Evolutionary conservation across 73 alveolate genomes (phyloP), one percentile per base, ranked within the genome.

Genomic region (Symbiodinium pilosum): DNA sequence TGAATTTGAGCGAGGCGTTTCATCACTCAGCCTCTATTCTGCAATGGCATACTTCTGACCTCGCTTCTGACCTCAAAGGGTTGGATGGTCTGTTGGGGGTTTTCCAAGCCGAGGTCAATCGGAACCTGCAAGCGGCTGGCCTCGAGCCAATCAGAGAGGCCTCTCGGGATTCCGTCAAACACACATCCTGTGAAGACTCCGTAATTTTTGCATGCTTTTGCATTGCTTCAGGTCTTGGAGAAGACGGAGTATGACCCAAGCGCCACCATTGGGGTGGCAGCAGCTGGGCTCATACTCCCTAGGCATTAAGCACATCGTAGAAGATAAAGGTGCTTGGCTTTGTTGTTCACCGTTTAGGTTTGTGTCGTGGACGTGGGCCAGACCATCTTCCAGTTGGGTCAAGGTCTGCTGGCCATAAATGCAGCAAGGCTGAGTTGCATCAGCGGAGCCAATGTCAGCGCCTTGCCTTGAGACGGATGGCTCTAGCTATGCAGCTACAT

Each of bases 351-450:
- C 21, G 21, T 83, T 54, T 39, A 87, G 94, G 94, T 36, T 2
- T 87, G 94, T 43, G 94, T 87, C 7, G 94, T 87, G 59, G 94
- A 87, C 34, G 59, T 36, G 30, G 94, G 94, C 56, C 94, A 87
- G 75, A 51, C 85, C 39, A 41, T 87, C 69, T 87, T 87, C 34
- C 94, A 87, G 84, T 47, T 87, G 94, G 94, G 56, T 14, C 94
- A 87, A 40, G 94, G 94, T n/a, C 85, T 87, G 41, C 28, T 87
- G 94, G 94, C 94, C 56, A 52, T 87, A 84, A 87, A 87, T 56
- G 94, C 94, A 16, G 94, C 94, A 34, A 38, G 68, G n/a, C 26
- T 28, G 38, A 64, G 38, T 38, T 64, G 81, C 81, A 26, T 64
- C 81, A 64, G 39, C 30, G 81, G 81, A 28, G 38, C 81, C 81